These are phyloP conservation scores for Lipomyces yamanashiensis DNA, from an alignment of 805 yeast species.

Conservation along the genomic window DNA sequence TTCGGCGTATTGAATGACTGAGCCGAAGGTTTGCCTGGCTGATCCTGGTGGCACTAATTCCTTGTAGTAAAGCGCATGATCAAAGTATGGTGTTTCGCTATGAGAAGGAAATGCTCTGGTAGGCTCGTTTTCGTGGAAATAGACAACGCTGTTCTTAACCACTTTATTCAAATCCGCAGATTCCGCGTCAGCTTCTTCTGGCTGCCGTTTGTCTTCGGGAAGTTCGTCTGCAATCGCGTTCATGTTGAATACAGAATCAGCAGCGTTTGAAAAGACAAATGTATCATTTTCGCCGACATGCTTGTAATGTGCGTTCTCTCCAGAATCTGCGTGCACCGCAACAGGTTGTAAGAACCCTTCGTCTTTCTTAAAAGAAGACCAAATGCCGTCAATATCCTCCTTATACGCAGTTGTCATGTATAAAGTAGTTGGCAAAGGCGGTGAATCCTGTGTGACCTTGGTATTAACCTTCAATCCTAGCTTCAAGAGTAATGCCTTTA, in stretches of 20 bases:
- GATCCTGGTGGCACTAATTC: slow-evolving; percentile 20
- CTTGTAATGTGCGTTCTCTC: slow-evolving; percentile 42
- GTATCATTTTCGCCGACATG: slow-evolving; percentile 62
- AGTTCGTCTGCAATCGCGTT: slow-evolving; percentile 10
- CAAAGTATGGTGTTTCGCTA: slow-evolving; percentile 70
- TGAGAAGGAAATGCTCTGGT: slow-evolving; percentile 42
- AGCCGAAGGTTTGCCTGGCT: slow-evolving; percentile 51
- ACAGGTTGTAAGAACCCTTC: slow-evolving; percentile 44
- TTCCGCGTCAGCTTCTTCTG: slow-evolving; percentile 42
- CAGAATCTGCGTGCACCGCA: slow-evolving; percentile 30
- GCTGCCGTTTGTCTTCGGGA: slow-evolving; percentile 22
- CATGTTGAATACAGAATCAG: slow-evolving; percentile 29
- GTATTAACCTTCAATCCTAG: slow-evolving; percentile 74
- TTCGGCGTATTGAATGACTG: slow-evolving; percentile 74
- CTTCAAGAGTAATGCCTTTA: slow-evolving; percentile 59
- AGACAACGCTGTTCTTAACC: slow-evolving; percentile 59
- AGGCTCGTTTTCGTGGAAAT: slow-evolving; percentile 49
- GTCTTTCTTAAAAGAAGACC: slow-evolving; percentile 43
- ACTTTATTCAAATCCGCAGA: slow-evolving; percentile 57
- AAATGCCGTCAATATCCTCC: slow-evolving; percentile 44
- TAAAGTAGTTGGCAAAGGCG: slow-evolving; percentile 74
- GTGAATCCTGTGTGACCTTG: slow-evolving; percentile 47
- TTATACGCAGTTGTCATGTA: slow-evolving; percentile 54
- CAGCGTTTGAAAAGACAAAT: slow-evolving; percentile 45
- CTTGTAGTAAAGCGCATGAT: slow-evolving; percentile 60